These are phyloP conservation scores for Saccharomycopsis phalli DNA, from an alignment of 1,139 yeast species.

Conservation along the genomic window DNA sequence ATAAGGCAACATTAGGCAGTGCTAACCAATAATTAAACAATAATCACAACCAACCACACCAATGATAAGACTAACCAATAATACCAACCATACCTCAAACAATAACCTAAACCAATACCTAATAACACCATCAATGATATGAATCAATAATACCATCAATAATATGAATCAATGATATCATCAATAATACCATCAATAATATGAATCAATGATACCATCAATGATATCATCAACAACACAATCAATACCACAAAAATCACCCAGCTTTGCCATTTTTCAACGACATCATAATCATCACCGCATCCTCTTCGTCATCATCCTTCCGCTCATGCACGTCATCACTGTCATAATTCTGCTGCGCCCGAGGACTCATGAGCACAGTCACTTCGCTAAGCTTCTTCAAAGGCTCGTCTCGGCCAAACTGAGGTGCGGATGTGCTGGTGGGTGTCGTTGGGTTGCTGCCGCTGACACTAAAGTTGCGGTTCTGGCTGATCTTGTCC, in stretches of 20 bases:
- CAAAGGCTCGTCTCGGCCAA: background rate
- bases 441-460: conserved; percentile 5
- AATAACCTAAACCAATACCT: no score
- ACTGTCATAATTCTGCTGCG: background rate
- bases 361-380: conserved; percentile 1
- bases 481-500: conserved; percentile 1
- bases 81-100: no score
- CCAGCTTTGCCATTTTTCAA: conserved; percentile 14
- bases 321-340: conserved; percentile 5
- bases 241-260: background rate
- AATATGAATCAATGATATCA: no score
- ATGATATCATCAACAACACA: background rate
- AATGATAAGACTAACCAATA: no score
- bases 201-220: background rate
- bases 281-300: conserved; percentile 20
- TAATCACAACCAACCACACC: no score
- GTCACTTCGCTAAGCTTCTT: conserved; percentile 5
- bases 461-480: background rate
- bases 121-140: no score
- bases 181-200: background rate
- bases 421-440: background rate
- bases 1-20: no score
- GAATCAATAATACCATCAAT: no score
- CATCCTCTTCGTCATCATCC: conserved; percentile 17
- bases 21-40: no score